A percentile compares a stretch with the other conserved stretches of the same genome.
Evolutionary conservation across 2,329 filamentous ascomycete genomes (phyloP).

Genomic region (Bipolaris zeicola): DNA sequence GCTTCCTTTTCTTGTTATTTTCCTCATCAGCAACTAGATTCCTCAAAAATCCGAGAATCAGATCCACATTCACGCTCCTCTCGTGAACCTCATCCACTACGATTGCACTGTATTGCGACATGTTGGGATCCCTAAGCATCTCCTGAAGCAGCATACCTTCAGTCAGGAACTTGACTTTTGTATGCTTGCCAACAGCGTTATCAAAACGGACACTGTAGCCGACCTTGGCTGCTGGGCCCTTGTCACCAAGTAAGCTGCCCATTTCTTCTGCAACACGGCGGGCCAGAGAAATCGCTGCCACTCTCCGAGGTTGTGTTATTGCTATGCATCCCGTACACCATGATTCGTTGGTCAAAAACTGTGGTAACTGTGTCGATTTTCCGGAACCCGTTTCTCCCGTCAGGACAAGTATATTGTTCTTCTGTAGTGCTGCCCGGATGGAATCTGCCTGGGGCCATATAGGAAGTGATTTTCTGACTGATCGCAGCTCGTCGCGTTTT

Average conservation of each 20-base stretch:
- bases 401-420: constrained; percentile 78
- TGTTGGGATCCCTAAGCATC: constrained; percentile 80
- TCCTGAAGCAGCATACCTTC: constrained; percentile 97
- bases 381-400: constrained; percentile 95
- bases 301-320: constrained; percentile 90
- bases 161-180: constrained; percentile 89
- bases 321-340: constrained; percentile 85
- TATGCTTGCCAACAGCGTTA: constrained; percentile 78
- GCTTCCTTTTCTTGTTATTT: constrained; percentile 64
- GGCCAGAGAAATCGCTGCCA: constrained; percentile 90
- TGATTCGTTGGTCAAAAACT: constrained; percentile 78
- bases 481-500: constrained; percentile 55
- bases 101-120: constrained; percentile 85
- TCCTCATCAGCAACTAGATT: constrained; percentile 71
- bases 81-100: constrained; percentile 98
- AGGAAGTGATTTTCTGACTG: constrained; percentile 70
- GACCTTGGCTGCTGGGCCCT: constrained; percentile 67
- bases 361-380: constrained; percentile 95
- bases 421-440: constrained; percentile 67
- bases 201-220: constrained; percentile 97
- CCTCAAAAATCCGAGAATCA: constrained; percentile 86
- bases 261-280: constrained; percentile 85
- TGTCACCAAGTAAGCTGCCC: constrained; percentile 66
- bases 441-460: constrained; percentile 77
- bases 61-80: constrained; percentile 89